Percentiles rank a stretch among this genome's conserved stretches.
Conservation (phyloP, 169 alveolate genomes). For the Eimeria sp. region DNA sequence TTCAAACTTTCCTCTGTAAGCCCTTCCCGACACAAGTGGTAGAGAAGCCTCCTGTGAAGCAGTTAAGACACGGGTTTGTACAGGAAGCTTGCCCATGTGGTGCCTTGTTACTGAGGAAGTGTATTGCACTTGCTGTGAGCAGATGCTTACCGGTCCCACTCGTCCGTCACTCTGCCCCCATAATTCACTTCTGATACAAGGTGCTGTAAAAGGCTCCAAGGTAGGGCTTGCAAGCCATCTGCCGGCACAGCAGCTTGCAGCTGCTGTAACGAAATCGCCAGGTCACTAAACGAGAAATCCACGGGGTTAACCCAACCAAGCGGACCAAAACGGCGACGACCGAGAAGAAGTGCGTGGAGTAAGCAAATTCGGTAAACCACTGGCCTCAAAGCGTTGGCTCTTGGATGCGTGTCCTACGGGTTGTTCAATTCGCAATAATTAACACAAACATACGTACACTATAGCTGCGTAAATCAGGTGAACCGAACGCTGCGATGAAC, state of each 20-base stretch:
- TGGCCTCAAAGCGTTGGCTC: constrained; percentile 95
- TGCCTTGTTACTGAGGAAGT: not conserved
- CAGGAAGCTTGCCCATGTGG: not conserved
- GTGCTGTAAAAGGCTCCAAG: constrained; percentile 95
- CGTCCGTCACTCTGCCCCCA: constrained; percentile 99
- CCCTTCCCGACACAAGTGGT: constrained; percentile 41
- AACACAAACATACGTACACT: not conserved
- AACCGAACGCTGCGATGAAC: not conserved
- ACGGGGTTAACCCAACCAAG: constrained; percentile 99
- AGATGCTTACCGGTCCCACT: constrained; percentile 93
- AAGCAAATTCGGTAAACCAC: constrained; percentile 96
- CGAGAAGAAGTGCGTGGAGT: constrained; percentile 97
- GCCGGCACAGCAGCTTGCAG: constrained; percentile 91
- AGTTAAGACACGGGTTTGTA: not conserved
- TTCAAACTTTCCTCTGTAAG: constrained; percentile 31
- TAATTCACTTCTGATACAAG: constrained; percentile 98
- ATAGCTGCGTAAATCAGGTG: not conserved
- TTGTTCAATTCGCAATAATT: not conserved
- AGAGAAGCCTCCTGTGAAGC: constrained; percentile 38
- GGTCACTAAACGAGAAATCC: constrained; percentile 97
- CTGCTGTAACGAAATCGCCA: constrained; percentile 96
- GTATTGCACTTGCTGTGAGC: not conserved
- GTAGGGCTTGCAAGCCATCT: constrained; percentile 93
- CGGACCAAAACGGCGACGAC: constrained; percentile 97
- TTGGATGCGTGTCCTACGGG: constrained; percentile 93